These are phyloP conservation scores for Rhodotorula mucilaginosa DNA, from an alignment of 1,284 basidiomycete species.

Conservation along the genomic window DNA sequence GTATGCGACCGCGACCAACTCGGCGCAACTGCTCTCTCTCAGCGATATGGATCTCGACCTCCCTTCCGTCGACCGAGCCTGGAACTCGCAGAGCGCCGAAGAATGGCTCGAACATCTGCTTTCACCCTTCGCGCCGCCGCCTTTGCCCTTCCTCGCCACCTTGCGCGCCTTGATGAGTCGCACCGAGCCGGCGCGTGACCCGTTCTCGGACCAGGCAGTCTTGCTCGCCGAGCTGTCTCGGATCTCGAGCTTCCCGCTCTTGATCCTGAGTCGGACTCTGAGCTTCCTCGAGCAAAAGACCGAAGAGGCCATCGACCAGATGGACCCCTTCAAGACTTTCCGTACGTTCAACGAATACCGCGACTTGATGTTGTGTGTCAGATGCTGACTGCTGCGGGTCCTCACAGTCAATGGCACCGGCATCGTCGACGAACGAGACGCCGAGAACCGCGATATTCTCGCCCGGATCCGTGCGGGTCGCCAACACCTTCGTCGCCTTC, in stretches of 20 bases:
- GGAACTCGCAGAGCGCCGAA: constrained; percentile 23
- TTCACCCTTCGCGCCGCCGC: not conserved
- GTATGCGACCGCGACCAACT: constrained; percentile 20
- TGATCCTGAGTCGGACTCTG: constrained; percentile 31
- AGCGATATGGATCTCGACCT: constrained; percentile 37
- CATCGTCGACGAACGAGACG: constrained; percentile 21
- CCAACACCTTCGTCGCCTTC: constrained; percentile 21
- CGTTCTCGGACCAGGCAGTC: constrained; percentile 24
- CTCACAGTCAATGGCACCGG: constrained; percentile 24
- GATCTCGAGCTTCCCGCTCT: constrained; percentile 31
- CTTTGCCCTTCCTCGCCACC: constrained; percentile 27
- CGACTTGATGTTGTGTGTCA: not conserved
- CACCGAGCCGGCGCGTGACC: not conserved
- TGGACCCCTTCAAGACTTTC: constrained; percentile 31
- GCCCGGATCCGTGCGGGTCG: constrained; percentile 24
- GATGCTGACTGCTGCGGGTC: not conserved
- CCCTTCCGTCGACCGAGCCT: constrained; percentile 25
- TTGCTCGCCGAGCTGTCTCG: constrained; percentile 26
- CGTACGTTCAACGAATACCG: constrained; percentile 1
- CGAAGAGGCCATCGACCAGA: constrained; percentile 31
- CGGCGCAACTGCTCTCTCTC: constrained; percentile 29
- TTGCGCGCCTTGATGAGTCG: constrained; percentile 29
- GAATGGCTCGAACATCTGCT: constrained; percentile 20
- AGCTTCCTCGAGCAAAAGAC: constrained; percentile 37
- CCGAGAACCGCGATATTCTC: constrained; percentile 32